Evolutionary conservation across 208 protist genomes (phyloP), one percentile per base, ranked within the genome.

Genomic region (Leishmania aethiopica): DNA sequence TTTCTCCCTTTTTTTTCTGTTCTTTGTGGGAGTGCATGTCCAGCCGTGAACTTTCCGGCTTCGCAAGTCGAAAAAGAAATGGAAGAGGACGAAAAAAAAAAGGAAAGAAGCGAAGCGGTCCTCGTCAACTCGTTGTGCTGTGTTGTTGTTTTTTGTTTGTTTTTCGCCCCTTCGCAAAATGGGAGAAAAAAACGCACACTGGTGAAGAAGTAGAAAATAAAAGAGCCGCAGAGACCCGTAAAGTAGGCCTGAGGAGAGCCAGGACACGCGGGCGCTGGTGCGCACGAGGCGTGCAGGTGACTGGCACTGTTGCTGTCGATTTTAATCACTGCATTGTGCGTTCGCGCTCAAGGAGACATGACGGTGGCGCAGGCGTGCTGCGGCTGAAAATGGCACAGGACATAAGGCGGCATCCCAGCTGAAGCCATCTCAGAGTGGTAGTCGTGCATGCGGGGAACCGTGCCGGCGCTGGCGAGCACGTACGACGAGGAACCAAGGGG

Each of bases 311-410:
- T 3, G 59, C 32, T n/a, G 35, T 49, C 67, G 5, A 19, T 45
- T 35, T 28, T 19, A 59, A 55, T 19, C 25, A 51, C 28, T 71
- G 76, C 25, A 10, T 5, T 32, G 77, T 69, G n/a, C n/a, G 51
- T 8, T 25, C 28, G 7, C 62, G 25, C 53, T 78, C 76, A 85
- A n/a, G 83, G 83, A 32, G 83, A 86, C 55, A 86, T 77, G 57
- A 86, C 83, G 6, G 83, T 77, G 37, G 83, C 59, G 60, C 78
- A 86, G 17, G 83, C 64, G 10, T 77, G 73, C 74, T 80, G 83
- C 28, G 76, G 78, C 62, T 76, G 83, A 60, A 86, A 82, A 57
- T 82, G 83, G 57, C 78, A 86, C 45, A 86, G 37, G 32, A 86
- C 75, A 53, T 83, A 86, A 53, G 83, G 78, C 49, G 83, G 66